These are phyloP conservation scores for Cerrena zonata DNA, from an alignment of 1,284 basidiomycete genomes.

Conservation along the genomic window DNA sequence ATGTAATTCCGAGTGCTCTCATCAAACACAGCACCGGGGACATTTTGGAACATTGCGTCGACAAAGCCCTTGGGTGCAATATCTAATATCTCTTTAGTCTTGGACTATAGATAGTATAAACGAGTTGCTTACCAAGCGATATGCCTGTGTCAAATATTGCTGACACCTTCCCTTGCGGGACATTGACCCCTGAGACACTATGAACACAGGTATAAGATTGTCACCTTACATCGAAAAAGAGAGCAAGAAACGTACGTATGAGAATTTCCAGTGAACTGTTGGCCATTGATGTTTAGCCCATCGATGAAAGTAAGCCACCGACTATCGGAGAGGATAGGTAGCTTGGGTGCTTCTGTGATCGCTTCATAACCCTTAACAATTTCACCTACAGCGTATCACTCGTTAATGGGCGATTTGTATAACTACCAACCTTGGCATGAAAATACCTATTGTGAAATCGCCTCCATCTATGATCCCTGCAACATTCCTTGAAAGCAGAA, in stretches of 20 bases:
- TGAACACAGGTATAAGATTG: too few relatives aligned
- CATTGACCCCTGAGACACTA: not conserved
- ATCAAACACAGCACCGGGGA: constrained; percentile 13
- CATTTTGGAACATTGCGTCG: constrained; percentile 17
- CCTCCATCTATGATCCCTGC: constrained; percentile 7
- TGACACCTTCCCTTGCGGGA: not conserved
- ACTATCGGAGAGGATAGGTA: constrained; percentile 13
- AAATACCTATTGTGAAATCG: constrained; percentile 10
- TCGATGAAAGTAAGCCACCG: constrained; percentile 16
- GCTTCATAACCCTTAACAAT: not conserved
- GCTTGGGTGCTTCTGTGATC: constrained; percentile 7
- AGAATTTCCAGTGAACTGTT: constrained; percentile 7
- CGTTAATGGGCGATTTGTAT: too few relatives aligned
- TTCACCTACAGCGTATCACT: too few relatives aligned
- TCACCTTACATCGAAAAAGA: not conserved
- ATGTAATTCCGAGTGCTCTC: not conserved
- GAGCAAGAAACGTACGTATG: constrained; percentile 3
- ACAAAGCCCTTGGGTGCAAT: constrained; percentile 15
- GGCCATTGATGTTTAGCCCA: constrained; percentile 16
- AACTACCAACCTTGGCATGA: too few relatives aligned
- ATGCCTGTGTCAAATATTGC: constrained; percentile 1
- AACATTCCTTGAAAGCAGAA: constrained; percentile 6
- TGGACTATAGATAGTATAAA: not conserved
- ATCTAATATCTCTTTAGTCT: too few relatives aligned
- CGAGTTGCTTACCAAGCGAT: not conserved